Evolutionary conservation across 2,329 filamentous ascomycete species (phyloP).

Genomic region (Colletotrichum plurivorum): DNA sequence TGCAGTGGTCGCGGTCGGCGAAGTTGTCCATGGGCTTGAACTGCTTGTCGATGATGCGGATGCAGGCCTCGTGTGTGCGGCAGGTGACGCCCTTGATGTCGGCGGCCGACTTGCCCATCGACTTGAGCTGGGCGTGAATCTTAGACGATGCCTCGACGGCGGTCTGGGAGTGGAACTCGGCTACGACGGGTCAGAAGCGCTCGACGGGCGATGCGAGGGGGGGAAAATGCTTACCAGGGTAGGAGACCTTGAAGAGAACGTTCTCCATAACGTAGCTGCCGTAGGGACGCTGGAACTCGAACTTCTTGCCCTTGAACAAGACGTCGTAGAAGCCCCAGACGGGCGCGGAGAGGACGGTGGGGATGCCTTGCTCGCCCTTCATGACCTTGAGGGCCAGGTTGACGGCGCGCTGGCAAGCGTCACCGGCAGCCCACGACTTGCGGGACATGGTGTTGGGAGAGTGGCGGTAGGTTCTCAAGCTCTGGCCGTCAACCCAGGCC

Average conservation of each 20-base stretch:
- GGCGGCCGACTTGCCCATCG: slow-evolving; percentile 88
- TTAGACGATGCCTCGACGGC: slow-evolving; percentile 95
- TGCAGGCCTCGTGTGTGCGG: slow-evolving; percentile 97
- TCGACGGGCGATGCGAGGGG: background rate
- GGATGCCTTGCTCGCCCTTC: slow-evolving; percentile 91
- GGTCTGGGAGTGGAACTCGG: slow-evolving; percentile 99
- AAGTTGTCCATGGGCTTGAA: slow-evolving; percentile 99
- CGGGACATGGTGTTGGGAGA: slow-evolving; percentile 99
- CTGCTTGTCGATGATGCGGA: slow-evolving; percentile 99
- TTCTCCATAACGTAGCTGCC: slow-evolving; percentile 99
- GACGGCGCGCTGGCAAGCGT: slow-evolving; percentile 95
- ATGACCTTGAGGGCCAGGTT: slow-evolving; percentile 92
- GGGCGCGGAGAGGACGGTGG: slow-evolving; percentile 92
- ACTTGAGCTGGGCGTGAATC: slow-evolving; percentile 86
- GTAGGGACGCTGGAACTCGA: slow-evolving; percentile 95
- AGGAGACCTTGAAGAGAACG: slow-evolving; percentile 99
- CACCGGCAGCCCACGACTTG: slow-evolving; percentile 99
- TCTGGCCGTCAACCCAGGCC: slow-evolving; percentile 97
- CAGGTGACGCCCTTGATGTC: slow-evolving; percentile 95
- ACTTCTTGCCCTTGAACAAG: slow-evolving; percentile 95
- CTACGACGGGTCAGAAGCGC: slow-evolving; percentile 50
- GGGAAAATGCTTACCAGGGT: slow-evolving; percentile 76
- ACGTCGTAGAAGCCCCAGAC: slow-evolving; percentile 99
- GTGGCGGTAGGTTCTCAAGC: slow-evolving; percentile 96
- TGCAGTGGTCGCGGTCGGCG: slow-evolving; percentile 98